Percentiles rank a stretch among this genome's conserved stretches.
Conservation (phyloP, 2,329 filamentous ascomycete species). For the Nigrospora osmanthi region DNA sequence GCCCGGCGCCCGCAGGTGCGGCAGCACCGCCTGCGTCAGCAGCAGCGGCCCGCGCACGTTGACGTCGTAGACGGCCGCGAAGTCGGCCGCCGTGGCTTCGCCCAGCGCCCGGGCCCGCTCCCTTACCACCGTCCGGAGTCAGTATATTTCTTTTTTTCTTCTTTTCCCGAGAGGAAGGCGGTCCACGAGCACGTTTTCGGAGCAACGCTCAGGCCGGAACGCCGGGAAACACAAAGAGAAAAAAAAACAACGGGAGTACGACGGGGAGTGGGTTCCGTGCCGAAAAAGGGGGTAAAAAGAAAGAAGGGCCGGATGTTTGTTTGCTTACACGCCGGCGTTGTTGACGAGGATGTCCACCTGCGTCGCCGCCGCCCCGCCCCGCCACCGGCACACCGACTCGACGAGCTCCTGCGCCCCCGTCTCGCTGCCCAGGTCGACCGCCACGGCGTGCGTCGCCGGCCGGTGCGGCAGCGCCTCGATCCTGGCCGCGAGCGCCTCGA, state of each 20-base stretch:
- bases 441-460: conserved; percentile 9
- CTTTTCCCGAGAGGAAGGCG: no score
- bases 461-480: conserved; percentile 41
- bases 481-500: conserved; percentile 50
- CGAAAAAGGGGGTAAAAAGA: no score
- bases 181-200: no score
- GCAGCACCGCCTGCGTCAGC: conserved; percentile 43
- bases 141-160: no score
- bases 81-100: conserved; percentile 40
- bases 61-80: conserved; percentile 44
- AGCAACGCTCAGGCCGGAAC: no score
- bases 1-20: conserved; percentile 30
- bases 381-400: conserved; percentile 16
- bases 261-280: no score
- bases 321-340: conserved; percentile 30
- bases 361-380: conserved; percentile 16
- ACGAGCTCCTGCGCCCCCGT: conserved; percentile 12
- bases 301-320: no score
- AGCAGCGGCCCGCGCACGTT: conserved; percentile 49
- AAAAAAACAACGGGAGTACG: no score
- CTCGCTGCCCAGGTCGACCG: conserved; percentile 14
- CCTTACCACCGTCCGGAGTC: no score
- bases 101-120: conserved; percentile 25
- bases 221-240: no score
- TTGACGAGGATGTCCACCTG: conserved; percentile 26